These are phyloP conservation scores for Trypanosoma platydactyli DNA, from an alignment of 208 protist species.

Conservation along the genomic window DNA sequence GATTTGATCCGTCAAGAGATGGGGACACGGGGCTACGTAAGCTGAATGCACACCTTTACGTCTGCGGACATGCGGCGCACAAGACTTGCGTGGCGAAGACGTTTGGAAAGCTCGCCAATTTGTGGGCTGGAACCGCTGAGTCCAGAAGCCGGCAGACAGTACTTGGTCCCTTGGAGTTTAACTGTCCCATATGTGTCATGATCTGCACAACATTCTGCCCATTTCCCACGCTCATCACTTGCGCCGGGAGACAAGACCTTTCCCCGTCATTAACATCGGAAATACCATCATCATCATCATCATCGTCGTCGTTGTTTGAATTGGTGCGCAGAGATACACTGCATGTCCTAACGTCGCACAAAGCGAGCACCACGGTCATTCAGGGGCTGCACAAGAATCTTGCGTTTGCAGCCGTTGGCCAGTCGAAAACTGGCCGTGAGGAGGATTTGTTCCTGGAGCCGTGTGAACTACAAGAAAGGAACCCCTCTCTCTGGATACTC, in stretches of 20 bases:
- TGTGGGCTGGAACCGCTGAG: conserved; percentile 25
- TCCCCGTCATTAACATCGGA: background rate
- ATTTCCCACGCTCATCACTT: conserved; percentile 37
- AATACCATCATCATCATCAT: conserved; percentile 37
- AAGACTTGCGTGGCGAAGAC: conserved; percentile 56
- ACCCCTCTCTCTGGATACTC: conserved; percentile 42
- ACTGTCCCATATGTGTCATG: conserved; percentile 73
- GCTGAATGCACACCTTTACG: conserved; percentile 51
- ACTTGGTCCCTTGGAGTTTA: conserved; percentile 52
- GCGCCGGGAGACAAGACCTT: background rate
- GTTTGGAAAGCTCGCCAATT: conserved; percentile 41
- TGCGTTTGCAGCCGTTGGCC: conserved; percentile 48
- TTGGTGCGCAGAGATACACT: conserved; percentile 14
- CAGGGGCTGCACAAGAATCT: conserved; percentile 36
- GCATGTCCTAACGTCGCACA: background rate
- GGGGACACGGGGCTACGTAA: conserved; percentile 11
- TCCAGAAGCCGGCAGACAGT: background rate
- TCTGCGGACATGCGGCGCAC: conserved; percentile 74
- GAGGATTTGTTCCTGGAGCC: background rate
- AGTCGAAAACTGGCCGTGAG: background rate
- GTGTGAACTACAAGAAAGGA: conserved; percentile 42
- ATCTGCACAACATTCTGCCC: conserved; percentile 59
- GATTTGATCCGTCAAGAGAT: conserved; percentile 24
- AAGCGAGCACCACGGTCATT: conserved; percentile 1
- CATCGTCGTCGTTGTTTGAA: conserved; percentile 26